Evolutionary conservation across 441 rosid species (phyloP).

Genomic region (Hura crepitans): DNA sequence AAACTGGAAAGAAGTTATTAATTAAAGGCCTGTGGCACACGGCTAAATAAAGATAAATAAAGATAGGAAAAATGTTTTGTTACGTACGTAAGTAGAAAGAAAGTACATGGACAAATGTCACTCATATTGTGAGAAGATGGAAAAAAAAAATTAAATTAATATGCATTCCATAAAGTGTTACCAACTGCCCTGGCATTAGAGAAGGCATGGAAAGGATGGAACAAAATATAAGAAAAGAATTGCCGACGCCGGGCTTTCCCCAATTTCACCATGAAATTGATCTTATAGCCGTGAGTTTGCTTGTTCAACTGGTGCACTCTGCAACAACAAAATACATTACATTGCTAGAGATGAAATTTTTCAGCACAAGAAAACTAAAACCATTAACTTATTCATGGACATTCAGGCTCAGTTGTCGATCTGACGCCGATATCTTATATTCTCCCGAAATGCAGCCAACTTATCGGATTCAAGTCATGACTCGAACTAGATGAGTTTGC

Average conservation of each 20-base stretch:
- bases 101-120: too few species aligned
- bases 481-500: background rate
- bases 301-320: conserved; percentile 61
- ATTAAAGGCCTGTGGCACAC: too few species aligned
- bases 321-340: conserved; percentile 25
- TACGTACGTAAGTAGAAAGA: too few species aligned
- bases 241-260: background rate
- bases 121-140: too few species aligned
- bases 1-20: too few species aligned
- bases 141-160: too few species aligned
- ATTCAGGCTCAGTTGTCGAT: background rate
- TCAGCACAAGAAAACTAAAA: background rate
- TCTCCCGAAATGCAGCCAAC: background rate
- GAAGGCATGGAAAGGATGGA: background rate
- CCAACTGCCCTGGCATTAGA: background rate
- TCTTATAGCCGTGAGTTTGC: conserved; percentile 54
- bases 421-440: background rate
- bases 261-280: background rate
- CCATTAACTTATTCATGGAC: background rate
- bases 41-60: too few species aligned
- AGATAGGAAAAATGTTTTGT: too few species aligned
- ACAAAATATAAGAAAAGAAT: background rate
- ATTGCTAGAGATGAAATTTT: conserved; percentile 11
- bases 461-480: too few species aligned
- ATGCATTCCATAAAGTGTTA: too few species aligned